These are phyloP conservation scores for Halophytophthora batemanensis DNA, from an alignment of 352 stramenopile genomes.

Conservation along the genomic window DNA sequence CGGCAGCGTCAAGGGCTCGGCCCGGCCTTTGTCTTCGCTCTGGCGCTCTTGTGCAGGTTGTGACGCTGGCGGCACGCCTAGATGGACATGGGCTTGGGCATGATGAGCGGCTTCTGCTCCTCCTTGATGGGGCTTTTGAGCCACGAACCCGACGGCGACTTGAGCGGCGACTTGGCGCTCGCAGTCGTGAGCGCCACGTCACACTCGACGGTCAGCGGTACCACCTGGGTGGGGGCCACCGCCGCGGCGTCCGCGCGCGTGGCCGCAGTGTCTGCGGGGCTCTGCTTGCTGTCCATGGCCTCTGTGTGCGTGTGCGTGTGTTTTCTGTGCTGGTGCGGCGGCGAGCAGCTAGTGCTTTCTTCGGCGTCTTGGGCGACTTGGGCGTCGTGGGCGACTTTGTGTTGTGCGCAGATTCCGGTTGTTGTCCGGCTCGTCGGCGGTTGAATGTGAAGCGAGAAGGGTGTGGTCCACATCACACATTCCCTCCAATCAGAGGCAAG, in stretches of 20 bases:
- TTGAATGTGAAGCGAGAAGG: too few relatives aligned
- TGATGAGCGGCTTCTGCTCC: slow-evolving; percentile 60
- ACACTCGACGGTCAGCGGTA: neutral
- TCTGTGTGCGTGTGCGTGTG: too few relatives aligned
- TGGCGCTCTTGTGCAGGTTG: neutral
- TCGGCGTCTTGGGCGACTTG: too few relatives aligned
- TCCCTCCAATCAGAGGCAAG: too few relatives aligned
- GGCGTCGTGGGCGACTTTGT: too few relatives aligned
- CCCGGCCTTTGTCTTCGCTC: too few relatives aligned
- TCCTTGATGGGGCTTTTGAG: slow-evolving; percentile 46
- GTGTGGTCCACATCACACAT: too few relatives aligned
- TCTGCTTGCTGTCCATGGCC: neutral
- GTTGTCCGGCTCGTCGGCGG: too few relatives aligned
- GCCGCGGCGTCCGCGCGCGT: neutral
- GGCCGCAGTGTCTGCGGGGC: neutral
- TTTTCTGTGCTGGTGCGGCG: too few relatives aligned
- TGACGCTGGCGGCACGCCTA: slow-evolving; percentile 17
- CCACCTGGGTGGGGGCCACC: neutral
- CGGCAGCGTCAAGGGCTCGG: too few relatives aligned
- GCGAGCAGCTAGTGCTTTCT: too few relatives aligned
- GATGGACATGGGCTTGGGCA: slow-evolving; percentile 69
- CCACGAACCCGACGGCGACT: slow-evolving; percentile 17
- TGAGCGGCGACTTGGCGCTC: slow-evolving; percentile 3
- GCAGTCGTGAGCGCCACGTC: neutral
- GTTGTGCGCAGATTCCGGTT: too few relatives aligned